Evolutionary conservation across 106 monocot species (phyloP).

Genomic region (Platanthera guangdongensis): DNA sequence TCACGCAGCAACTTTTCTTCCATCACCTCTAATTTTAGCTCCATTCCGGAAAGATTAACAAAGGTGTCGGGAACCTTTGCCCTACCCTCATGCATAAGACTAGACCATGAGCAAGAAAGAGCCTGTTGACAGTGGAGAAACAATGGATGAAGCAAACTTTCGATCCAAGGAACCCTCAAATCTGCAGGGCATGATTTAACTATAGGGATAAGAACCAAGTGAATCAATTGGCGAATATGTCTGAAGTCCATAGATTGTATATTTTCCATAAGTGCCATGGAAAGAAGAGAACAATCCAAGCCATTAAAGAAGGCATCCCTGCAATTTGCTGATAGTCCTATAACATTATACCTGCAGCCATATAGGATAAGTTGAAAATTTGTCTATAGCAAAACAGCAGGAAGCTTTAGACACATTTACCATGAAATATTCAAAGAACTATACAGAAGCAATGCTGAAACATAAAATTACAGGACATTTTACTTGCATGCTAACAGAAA

Average conservation of each 20-base stretch:
- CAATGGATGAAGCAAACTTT: constrained; percentile 70
- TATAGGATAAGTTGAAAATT: constrained; percentile 4
- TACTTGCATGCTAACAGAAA: not conserved
- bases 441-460: not conserved
- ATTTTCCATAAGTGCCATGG: constrained; percentile 74
- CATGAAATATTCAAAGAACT: not conserved
- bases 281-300: constrained; percentile 47
- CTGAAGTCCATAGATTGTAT: constrained; percentile 94
- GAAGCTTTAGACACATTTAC: not conserved
- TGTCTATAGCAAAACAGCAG: not conserved
- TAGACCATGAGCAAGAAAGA: constrained; percentile 73
- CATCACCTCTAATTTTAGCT: constrained; percentile 90
- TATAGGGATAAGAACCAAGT: constrained; percentile 62
- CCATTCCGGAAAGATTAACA: constrained; percentile 63
- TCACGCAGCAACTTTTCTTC: constrained; percentile 90
- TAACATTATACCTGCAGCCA: constrained; percentile 76
- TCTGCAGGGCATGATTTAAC: constrained; percentile 69
- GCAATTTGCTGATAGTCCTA: constrained; percentile 70
- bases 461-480: not conserved
- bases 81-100: constrained; percentile 63
- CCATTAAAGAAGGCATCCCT: constrained; percentile 71
- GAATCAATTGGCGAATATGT: constrained; percentile 80
- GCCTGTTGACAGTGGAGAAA: constrained; percentile 82
- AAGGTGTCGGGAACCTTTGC: constrained; percentile 86
- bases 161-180: constrained; percentile 57